Evolutionary conservation across 1,139 yeast species (phyloP).

Genomic region (Yamadazyma diddensiae): DNA sequence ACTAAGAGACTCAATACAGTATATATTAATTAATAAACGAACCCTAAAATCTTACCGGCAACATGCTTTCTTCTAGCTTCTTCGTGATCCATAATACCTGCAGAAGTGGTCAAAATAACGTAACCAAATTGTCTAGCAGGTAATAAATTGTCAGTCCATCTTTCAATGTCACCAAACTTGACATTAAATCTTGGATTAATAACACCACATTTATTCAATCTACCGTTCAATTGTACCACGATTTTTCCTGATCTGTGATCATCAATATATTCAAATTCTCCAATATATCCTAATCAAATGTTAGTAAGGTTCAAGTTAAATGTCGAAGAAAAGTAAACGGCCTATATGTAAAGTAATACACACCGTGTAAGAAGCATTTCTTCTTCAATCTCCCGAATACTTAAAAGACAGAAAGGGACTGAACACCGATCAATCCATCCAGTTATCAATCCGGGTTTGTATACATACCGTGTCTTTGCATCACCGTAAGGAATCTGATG

Average conservation of each 20-base stretch:
- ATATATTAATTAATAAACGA: constrained; percentile 62
- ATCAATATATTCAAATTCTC: constrained; percentile 97
- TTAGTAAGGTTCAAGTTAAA: constrained; percentile 13
- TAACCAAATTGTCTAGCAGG: constrained; percentile 99
- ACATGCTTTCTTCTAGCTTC: constrained; percentile 99
- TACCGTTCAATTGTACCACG: constrained; percentile 94
- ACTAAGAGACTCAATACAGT: neutral
- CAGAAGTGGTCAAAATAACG: constrained; percentile 96
- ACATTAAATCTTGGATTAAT: constrained; percentile 98
- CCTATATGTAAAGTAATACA: constrained; percentile 19
- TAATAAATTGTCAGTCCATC: constrained; percentile 95
- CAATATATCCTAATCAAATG: constrained; percentile 61
- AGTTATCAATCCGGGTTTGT: constrained; percentile 86
- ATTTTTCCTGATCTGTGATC: constrained; percentile 99
- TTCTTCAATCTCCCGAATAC: constrained; percentile 82
- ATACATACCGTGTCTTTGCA: constrained; percentile 85
- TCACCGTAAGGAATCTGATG: constrained; percentile 92
- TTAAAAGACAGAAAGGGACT: constrained; percentile 97
- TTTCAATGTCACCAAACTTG: constrained; percentile 88
- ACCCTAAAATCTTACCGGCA: constrained; percentile 96
- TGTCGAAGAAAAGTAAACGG: constrained; percentile 82
- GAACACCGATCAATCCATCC: constrained; percentile 88
- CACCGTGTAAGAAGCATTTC: constrained; percentile 81
- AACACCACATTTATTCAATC: constrained; percentile 98
- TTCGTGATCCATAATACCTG: constrained; percentile 99